Evolutionary conservation across 1,139 yeast genomes (phyloP), one percentile per base, ranked within the genome.

Genomic region (Sugiyamaella sp.): DNA sequence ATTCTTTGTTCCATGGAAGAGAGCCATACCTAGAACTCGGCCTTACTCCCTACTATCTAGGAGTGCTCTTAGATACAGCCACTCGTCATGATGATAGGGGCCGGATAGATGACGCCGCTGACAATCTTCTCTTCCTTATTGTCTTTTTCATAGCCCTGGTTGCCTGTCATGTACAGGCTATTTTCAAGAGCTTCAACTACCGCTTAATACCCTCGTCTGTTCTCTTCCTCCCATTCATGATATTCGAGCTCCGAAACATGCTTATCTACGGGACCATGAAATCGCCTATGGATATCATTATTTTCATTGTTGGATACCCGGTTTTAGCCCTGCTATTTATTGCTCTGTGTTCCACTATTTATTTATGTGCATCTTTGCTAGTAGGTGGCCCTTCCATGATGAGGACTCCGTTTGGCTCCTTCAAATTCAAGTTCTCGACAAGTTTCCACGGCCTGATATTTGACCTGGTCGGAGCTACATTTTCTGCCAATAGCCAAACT

Each of bases 371-470:
- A 19, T 32, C 35, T 29, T 25, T 48, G 22, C 4, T 48, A 22
- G 46, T 19, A 1, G 51, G 51, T 29, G 52, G 46, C 22, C 46
- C 40, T 25, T 44, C 27, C 12, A 45, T 12, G 43, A 54, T 32
- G 57, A 52, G 27, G 43, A 52, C 33, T n/a, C 51, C 52, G 17
- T 51, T 29, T 37, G 48, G 33, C 45, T 38, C 44, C n/a, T 38
- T 25, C 19, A 27, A 39, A 39, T n/a, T 46, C 4, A 25, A 24
- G 10, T 40, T n/a, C n/a, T 10, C 35, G 1, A 38, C 17, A 16
- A 38, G 45, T 37, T 25, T 46, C 19, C 50, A 46, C 27, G 37
- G 9, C 5, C 27, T 29, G 10, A 38, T 46, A 14, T 27, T 12
- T n/a, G 27, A 27, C 27, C 19, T 46, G 14, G 38, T 44, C 27